A percentile compares a stretch with the other conserved stretches of the same genome.
Evolutionary conservation across 306 rosid genomes (phyloP).

Genomic region (Hylodesmum podocarpum): DNA sequence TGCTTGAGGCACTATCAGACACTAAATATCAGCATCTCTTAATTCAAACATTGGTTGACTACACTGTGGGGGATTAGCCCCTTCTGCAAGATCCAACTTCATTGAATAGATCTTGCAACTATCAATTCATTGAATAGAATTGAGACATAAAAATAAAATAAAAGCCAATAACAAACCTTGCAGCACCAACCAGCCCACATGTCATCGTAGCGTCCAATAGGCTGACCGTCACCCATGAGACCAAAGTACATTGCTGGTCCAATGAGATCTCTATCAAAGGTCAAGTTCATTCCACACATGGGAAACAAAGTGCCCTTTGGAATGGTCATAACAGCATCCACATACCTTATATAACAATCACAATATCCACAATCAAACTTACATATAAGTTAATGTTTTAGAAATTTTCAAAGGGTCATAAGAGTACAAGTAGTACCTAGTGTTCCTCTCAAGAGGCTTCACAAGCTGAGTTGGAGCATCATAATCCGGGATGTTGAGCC

Average conservation of each 20-base stretch:
- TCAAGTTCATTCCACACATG: conserved; percentile 94
- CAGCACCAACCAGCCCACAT: conserved; percentile 98
- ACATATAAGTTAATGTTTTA: background rate
- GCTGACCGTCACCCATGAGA: conserved; percentile 96
- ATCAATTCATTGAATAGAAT: background rate
- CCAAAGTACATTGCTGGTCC: conserved; percentile 98
- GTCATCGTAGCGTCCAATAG: conserved; percentile 90
- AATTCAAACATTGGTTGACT: too few species aligned
- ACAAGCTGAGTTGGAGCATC: conserved; percentile 96
- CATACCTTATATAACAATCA: conserved; percentile 38
- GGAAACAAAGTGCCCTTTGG: conserved; percentile 64
- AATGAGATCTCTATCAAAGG: conserved; percentile 78
- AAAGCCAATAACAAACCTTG: conserved; percentile 44
- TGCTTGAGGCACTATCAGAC: too few species aligned
- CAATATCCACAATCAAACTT: conserved; percentile 5
- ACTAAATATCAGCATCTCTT: too few species aligned
- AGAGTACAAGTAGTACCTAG: conserved; percentile 47
- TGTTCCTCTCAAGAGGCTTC: conserved; percentile 87
- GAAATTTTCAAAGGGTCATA: background rate
- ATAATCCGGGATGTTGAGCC: conserved; percentile 78
- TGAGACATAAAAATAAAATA: background rate
- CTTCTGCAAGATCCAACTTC: too few species aligned
- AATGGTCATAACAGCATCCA: conserved; percentile 47
- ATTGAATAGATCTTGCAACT: too few species aligned
- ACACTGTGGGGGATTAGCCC: too few species aligned